Conservation (phyloP, 2,329 filamentous ascomycete genomes). For the Boeremia exigua region DNA sequence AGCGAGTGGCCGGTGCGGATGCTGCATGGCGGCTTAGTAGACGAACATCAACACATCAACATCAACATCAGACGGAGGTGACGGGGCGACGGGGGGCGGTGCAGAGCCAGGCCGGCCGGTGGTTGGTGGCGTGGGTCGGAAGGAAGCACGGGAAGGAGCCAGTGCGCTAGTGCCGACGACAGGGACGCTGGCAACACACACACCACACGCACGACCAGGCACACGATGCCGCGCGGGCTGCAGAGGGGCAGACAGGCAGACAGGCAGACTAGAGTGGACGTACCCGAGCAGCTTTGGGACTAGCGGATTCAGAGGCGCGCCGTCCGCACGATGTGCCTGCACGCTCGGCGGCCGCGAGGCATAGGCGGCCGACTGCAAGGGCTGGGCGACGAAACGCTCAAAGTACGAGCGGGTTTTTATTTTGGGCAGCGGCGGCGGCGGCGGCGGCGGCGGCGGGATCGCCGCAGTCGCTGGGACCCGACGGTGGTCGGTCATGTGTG, state of each 20-base stretch:
- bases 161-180: background rate
- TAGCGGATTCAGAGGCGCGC: conserved; percentile 44
- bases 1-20: conserved; percentile 57
- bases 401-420: conserved; percentile 45
- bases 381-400: conserved; percentile 62
- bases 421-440: conserved; percentile 46
- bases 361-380: conserved; percentile 55
- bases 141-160: background rate
- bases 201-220: too few species aligned
- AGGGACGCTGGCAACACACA: background rate
- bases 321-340: conserved; percentile 51
- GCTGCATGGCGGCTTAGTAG: conserved; percentile 31
- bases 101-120: background rate
- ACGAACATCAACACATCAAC: background rate
- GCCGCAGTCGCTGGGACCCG: conserved; percentile 21
- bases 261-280: conserved; percentile 24
- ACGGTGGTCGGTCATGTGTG: conserved; percentile 30
- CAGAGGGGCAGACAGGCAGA: background rate
- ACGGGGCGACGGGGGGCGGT: background rate
- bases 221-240: background rate
- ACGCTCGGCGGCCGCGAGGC: conserved; percentile 61
- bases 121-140: background rate
- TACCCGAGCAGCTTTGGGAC: conserved; percentile 47
- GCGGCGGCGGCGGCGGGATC: conserved; percentile 39
- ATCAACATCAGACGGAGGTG: background rate